These are phyloP conservation scores for Claviceps paspali DNA, from an alignment of 2,329 filamentous ascomycete species.

Conservation along the genomic window DNA sequence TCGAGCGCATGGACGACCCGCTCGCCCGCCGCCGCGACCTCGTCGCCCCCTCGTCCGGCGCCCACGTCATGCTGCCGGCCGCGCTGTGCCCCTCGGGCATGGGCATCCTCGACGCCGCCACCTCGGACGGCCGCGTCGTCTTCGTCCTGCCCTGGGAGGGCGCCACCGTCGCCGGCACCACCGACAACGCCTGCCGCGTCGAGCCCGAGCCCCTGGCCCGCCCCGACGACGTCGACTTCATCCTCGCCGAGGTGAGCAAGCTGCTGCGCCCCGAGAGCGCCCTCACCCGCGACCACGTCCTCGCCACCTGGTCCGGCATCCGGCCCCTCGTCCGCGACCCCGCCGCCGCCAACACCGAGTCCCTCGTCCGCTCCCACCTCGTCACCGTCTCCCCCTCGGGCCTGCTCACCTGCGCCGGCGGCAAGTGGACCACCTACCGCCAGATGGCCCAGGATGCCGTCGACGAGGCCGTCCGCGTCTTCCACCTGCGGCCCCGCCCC, in stretches of 20 bases:
- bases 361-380: slow-evolving; percentile 69
- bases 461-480: slow-evolving; percentile 57
- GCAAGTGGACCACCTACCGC: slow-evolving; percentile 81
- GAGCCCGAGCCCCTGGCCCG: slow-evolving; percentile 55
- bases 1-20: slow-evolving; percentile 68
- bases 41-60: slow-evolving; percentile 65
- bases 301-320: slow-evolving; percentile 70
- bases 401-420: slow-evolving; percentile 65
- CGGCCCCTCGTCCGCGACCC: slow-evolving; percentile 69
- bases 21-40: too few species aligned
- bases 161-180: slow-evolving; percentile 73
- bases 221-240: slow-evolving; percentile 69
- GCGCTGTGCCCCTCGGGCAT: slow-evolving; percentile 67
- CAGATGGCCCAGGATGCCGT: slow-evolving; percentile 81
- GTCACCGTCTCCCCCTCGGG: slow-evolving; percentile 61
- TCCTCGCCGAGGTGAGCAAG: slow-evolving; percentile 61
- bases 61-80: slow-evolving; percentile 70
- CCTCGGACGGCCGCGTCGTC: slow-evolving; percentile 74
- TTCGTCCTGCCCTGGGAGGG: slow-evolving; percentile 83
- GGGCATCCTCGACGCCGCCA: slow-evolving; percentile 67
- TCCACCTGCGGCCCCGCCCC: slow-evolving; percentile 39
- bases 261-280: slow-evolving; percentile 63
- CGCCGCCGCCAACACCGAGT: slow-evolving; percentile 67
- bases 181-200: slow-evolving; percentile 57
- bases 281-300: slow-evolving; percentile 58